Evolutionary conservation across 164 flowering plant species (phyloP).

Genomic region (Stephania cephalantha): DNA sequence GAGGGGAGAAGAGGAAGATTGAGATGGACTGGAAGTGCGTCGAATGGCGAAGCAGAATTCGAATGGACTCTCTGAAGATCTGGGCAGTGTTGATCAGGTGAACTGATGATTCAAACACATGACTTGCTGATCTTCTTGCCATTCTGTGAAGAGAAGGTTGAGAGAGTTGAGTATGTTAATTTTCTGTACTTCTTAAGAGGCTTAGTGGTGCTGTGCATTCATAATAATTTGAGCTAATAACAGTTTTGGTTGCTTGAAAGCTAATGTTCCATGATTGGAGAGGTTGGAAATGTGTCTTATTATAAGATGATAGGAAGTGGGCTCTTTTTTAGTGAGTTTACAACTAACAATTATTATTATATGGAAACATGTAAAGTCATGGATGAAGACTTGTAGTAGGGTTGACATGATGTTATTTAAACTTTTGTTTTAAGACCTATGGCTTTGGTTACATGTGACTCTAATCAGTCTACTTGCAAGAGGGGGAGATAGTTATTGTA

Average conservation of each 20-base stretch:
- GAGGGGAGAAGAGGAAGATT: conserved; percentile 34
- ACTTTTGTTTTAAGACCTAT: not conserved
- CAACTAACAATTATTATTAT: conserved; percentile 2
- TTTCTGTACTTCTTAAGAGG: not conserved
- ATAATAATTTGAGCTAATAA: conserved; percentile 6
- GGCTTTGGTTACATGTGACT: not conserved
- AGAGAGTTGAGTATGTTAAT: not conserved
- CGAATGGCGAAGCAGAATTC: conserved; percentile 32
- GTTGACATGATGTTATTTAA: not conserved
- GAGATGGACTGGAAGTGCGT: conserved; percentile 35
- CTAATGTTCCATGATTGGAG: conserved; percentile 26
- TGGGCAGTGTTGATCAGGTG: conserved; percentile 25
- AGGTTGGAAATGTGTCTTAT: not conserved
- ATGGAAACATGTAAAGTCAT: not conserved
- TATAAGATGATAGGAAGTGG: not conserved
- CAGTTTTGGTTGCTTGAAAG: conserved; percentile 23
- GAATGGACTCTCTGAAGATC: conserved; percentile 29
- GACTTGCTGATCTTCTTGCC: conserved; percentile 25
- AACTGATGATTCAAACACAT: conserved; percentile 23
- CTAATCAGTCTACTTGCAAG: not conserved
- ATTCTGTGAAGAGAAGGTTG: conserved; percentile 11
- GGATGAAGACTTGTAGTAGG: not conserved
- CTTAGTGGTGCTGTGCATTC: not conserved
- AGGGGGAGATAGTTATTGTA: too few species aligned
- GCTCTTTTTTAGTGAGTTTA: not conserved